A percentile compares a stretch with the other conserved stretches of the same genome.
Evolutionary conservation across 331 rosid species (phyloP).

Genomic region (Pyracantha coccinea): DNA sequence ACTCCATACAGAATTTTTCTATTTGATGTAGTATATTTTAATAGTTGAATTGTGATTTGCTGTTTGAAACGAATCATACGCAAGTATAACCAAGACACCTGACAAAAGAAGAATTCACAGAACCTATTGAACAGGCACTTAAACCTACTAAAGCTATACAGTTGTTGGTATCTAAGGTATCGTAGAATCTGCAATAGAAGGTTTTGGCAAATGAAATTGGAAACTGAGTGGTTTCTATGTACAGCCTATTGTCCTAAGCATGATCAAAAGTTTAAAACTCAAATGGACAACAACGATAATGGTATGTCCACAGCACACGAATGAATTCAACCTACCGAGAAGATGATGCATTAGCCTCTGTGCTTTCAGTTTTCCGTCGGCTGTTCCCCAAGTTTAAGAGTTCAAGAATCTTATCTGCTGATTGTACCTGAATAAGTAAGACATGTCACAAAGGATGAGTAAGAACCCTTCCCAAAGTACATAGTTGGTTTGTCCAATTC

Average conservation of each 20-base stretch:
- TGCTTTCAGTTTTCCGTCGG: slow-evolving; percentile 57
- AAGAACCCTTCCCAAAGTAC: not conserved
- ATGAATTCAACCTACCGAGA: slow-evolving; percentile 33
- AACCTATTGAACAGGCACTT: not conserved
- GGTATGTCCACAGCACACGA: not conserved
- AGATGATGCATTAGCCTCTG: slow-evolving; percentile 54
- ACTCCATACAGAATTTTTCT: not conserved
- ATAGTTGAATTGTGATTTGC: not conserved
- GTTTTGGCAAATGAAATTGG: not conserved
- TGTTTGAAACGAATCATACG: not conserved
- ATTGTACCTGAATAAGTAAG: slow-evolving; percentile 39
- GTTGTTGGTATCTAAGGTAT: not conserved
- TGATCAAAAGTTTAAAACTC: not conserved
- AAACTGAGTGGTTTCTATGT: not conserved
- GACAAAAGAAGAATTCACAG: not conserved
- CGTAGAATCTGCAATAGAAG: not conserved
- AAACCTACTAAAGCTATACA: not conserved
- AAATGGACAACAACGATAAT: not conserved
- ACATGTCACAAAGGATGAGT: not conserved
- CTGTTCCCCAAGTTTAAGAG: slow-evolving; percentile 57
- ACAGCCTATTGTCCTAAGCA: not conserved
- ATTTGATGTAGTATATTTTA: not conserved
- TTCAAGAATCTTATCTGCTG: slow-evolving; percentile 60
- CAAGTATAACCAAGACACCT: not conserved
- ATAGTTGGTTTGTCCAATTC: not conserved